These are phyloP conservation scores for Thalassiosira profunda DNA, from an alignment of 108 stramenopile genomes.

Conservation along the genomic window DNA sequence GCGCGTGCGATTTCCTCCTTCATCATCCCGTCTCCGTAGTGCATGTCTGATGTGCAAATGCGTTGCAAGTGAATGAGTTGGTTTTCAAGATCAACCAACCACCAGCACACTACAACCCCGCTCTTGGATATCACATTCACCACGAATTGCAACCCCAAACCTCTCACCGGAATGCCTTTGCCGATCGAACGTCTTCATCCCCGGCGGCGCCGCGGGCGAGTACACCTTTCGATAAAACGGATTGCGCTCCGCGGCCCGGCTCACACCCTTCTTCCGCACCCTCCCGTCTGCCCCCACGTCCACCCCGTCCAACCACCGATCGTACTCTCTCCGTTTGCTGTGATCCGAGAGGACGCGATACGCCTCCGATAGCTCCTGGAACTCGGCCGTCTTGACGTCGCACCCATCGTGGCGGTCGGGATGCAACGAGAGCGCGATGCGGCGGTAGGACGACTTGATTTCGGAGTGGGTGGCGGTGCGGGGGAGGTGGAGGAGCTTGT, in stretches of 20 bases:
- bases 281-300: conserved; percentile 14
- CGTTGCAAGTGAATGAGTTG: neutral
- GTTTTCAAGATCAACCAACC: too few relatives aligned
- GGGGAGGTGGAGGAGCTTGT: conserved; percentile 47
- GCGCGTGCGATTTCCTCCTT: conserved; percentile 75
- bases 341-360: conserved; percentile 65
- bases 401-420: conserved; percentile 77
- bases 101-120: too few relatives aligned
- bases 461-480: conserved; percentile 69
- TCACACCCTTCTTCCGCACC: conserved; percentile 23
- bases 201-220: conserved; percentile 71
- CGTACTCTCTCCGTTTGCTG: conserved; percentile 50
- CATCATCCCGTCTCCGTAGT: conserved; percentile 89
- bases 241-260: conserved; percentile 52
- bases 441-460: conserved; percentile 81
- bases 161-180: conserved; percentile 65
- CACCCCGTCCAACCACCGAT: conserved; percentile 33
- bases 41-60: conserved; percentile 55
- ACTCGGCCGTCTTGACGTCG: conserved; percentile 57
- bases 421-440: conserved; percentile 72
- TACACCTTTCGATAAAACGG: conserved; percentile 86
- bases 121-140: neutral
- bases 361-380: conserved; percentile 79
- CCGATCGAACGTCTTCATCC: conserved; percentile 78
- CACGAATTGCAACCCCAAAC: neutral